phyloP scores from a whole-genome alignment of 2,329 filamentous ascomycete species.

The Colletotrichum sp. region DNA sequence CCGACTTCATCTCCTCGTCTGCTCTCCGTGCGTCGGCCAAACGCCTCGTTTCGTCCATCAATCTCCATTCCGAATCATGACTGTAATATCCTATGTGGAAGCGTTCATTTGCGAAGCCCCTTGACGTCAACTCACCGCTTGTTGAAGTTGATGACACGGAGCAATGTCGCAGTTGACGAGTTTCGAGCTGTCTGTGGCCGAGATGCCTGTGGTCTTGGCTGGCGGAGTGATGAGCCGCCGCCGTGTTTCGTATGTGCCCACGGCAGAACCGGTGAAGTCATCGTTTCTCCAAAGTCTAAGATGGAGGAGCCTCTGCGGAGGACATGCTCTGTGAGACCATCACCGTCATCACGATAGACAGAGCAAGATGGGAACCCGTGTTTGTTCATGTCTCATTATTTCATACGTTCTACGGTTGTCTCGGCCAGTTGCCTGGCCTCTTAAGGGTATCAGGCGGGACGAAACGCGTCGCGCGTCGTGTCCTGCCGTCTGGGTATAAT shows the following conservation, averaged over 20 bases:
- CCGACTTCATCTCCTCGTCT: not conserved
- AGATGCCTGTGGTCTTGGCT: not conserved
- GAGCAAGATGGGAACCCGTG: not conserved
- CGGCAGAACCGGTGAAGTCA: not conserved
- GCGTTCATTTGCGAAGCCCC: not conserved
- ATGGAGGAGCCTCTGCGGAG: not conserved
- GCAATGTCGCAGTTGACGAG: not conserved
- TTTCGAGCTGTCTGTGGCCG: not conserved
- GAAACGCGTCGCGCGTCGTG: not conserved
- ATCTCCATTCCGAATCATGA: not conserved
- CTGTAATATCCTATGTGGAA: not conserved
- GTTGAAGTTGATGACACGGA: not conserved
- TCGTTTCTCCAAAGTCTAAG: not conserved
- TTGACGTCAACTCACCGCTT: not conserved
- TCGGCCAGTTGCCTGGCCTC: not conserved
- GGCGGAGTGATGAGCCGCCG: not conserved
- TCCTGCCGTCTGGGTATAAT: not conserved
- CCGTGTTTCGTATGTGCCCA: not conserved
- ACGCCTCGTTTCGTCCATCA: not conserved
- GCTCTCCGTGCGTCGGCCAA: not conserved
- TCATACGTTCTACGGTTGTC: slow-evolving; percentile 6
- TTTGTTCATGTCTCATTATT: slow-evolving; percentile 18
- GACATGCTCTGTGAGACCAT: not conserved
- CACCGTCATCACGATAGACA: not conserved
- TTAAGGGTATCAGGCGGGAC: not conserved